Conservation (phyloP, 441 rosid genomes). For the Adansonia madagascariensis region DNA sequence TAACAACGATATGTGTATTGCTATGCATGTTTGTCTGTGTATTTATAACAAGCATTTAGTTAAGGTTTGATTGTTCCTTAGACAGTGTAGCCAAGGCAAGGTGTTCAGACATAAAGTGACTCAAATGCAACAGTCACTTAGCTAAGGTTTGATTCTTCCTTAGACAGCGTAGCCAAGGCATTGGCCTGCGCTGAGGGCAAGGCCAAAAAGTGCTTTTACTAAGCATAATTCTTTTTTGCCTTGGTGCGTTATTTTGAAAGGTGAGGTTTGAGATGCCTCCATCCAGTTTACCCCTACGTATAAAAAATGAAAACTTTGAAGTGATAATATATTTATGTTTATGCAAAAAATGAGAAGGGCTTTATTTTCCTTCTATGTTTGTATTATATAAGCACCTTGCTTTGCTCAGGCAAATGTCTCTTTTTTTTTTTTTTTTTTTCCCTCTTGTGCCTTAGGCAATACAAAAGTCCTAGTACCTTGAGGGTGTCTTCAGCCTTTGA, state of each 20-base stretch:
- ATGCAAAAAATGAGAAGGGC: background rate
- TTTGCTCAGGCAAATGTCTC: background rate
- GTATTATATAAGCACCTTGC: slow-evolving; percentile 7
- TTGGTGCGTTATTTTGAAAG: background rate
- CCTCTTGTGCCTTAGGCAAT: background rate
- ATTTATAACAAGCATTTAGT: background rate
- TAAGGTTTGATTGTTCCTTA: background rate
- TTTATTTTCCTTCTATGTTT: background rate
- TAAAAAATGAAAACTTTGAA: background rate
- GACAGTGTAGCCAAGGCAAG: background rate
- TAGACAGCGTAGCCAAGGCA: background rate
- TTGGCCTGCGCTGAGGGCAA: background rate
- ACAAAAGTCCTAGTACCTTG: background rate
- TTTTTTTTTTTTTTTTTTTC: background rate
- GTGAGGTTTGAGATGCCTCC: background rate
- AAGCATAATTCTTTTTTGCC: background rate
- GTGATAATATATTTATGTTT: background rate
- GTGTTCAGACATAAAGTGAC: background rate
- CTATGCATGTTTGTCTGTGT: background rate
- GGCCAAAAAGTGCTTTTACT: background rate
- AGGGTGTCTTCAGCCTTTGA: too few species aligned
- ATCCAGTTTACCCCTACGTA: background rate
- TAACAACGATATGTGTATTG: background rate
- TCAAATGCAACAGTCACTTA: background rate
- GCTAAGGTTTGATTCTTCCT: background rate